Percentiles rank a stretch among this genome's conserved stretches.
phyloP scores from a whole-genome alignment of 257 asterid genomes.

The Przewalskia tangutica region DNA sequence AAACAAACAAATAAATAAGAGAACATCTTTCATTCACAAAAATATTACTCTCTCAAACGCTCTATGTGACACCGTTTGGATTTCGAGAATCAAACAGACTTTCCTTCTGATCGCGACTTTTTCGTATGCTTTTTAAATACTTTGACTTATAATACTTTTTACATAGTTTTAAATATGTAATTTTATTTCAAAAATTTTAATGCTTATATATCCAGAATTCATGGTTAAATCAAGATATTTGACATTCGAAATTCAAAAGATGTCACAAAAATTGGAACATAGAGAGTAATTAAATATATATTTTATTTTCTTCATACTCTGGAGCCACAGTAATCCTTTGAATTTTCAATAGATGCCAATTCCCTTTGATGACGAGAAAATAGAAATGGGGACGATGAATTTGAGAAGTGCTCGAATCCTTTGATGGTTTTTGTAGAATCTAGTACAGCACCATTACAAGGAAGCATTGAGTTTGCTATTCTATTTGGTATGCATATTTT shows the following conservation, averaged over 20 bases:
- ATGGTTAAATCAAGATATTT: too few species aligned
- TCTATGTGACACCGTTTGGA: background rate
- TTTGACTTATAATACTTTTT: too few species aligned
- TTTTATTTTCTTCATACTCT: conserved; percentile 23
- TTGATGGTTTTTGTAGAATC: conserved; percentile 11
- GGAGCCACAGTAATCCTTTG: conserved; percentile 46
- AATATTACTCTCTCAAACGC: background rate
- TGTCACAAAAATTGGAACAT: background rate
- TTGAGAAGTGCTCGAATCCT: conserved; percentile 7
- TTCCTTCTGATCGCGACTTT: too few species aligned
- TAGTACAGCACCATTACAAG: conserved; percentile 26
- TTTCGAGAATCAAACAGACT: background rate
- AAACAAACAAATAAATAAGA: background rate
- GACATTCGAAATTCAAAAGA: background rate
- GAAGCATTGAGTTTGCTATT: conserved; percentile 49
- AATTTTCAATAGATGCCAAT: conserved; percentile 20
- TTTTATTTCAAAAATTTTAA: too few species aligned
- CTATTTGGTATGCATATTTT: conserved; percentile 47
- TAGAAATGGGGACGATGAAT: background rate
- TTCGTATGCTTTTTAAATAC: too few species aligned
- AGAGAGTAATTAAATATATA: too few species aligned
- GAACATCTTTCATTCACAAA: background rate
- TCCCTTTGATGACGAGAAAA: conserved; percentile 14
- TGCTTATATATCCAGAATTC: too few species aligned
- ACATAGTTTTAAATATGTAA: too few species aligned